phyloP scores from a whole-genome alignment of 2,329 filamentous ascomycete genomes.

The Pseudogymnoascus destructans region DNA sequence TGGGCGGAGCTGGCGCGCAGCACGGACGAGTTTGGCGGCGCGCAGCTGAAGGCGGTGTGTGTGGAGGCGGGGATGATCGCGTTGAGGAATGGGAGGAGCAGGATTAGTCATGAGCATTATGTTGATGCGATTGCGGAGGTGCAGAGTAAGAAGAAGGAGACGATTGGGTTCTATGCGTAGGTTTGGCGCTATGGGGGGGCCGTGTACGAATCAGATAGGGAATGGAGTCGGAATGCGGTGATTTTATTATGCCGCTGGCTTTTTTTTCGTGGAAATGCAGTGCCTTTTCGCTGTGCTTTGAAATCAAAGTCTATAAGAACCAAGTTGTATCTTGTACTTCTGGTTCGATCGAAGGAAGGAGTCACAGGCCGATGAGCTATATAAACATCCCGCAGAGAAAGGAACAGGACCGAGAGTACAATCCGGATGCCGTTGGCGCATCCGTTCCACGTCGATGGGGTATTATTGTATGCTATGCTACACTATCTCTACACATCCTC shows the following conservation, averaged over 20 bases:
- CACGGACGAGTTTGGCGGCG: conserved; percentile 96
- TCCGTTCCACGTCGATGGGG: background rate
- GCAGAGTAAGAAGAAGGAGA: conserved; percentile 89
- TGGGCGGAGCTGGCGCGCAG: conserved; percentile 91
- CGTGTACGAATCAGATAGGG: background rate
- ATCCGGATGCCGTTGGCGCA: too few species aligned
- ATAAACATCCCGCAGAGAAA: too few species aligned
- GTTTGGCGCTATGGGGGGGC: background rate
- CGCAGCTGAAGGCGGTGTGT: conserved; percentile 95
- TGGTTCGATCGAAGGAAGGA: background rate
- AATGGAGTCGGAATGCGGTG: conserved; percentile 1
- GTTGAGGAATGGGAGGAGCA: conserved; percentile 81
- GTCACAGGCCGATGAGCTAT: background rate
- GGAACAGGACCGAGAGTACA: too few species aligned
- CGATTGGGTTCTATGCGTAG: conserved; percentile 29
- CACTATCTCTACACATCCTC: background rate
- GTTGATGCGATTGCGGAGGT: conserved; percentile 97
- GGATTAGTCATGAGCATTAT: conserved; percentile 96
- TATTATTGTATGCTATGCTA: background rate
- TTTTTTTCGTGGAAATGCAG: background rate
- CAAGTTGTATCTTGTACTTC: background rate
- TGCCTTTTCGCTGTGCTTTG: background rate
- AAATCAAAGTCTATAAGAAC: too few species aligned
- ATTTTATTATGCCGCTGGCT: background rate
- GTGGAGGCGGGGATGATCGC: conserved; percentile 99